Evolutionary conservation across 495 filamentous ascomycete genomes (phyloP), one percentile per base, ranked within the genome.

Genomic region (Xylaria telfairii): DNA sequence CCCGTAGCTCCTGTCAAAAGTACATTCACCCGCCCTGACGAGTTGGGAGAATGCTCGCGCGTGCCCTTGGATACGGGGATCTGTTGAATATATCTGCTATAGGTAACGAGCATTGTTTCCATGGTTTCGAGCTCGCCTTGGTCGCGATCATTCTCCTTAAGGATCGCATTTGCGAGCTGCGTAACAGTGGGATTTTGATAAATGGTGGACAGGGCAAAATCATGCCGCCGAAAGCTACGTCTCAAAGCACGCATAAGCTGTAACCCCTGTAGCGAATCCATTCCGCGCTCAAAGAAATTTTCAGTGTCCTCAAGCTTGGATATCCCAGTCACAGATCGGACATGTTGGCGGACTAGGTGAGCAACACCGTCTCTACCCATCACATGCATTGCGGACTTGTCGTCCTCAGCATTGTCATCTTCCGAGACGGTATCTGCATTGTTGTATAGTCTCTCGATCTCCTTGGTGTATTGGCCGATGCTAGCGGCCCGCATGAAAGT

Each of bases 1-100:
- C 88, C 89, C 0, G 89, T 90, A 4, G 83, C 83, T 21, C 89
- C 88, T 1, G 87, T 91, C 21, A 91, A 77, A 19, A 90, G 70
- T 46, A 89, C 75, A 0, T 82, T 77, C 59, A 80, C 78, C 34
- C 67, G 65, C 13, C 76, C 72, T 39, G 79, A 13, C 3, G 10
- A 13, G 44, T 46, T n/a, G 44, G 2, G 10, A n/a, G 10, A 15
- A n/a, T 46, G 4, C 3, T n/a, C 12, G 15, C 12, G 12, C 3
- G 19, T n/a, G 19, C 15, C 44, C 19, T 46, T 46, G 10, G 44
- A 3, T n/a, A n/a, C 12, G 12, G 44, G 12, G 42, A 65, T 65
- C 32, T 65, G 24, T 7, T 37, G 21, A 8, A 65, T 5, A 2
- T 49, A 39, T 19, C n/a, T 39, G 5, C n/a, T 34, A 19, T 65